Base-by-base conservation (phyloP, 2,329 filamentous ascomycete species). In the Parascedosporium putredinis region DNA sequence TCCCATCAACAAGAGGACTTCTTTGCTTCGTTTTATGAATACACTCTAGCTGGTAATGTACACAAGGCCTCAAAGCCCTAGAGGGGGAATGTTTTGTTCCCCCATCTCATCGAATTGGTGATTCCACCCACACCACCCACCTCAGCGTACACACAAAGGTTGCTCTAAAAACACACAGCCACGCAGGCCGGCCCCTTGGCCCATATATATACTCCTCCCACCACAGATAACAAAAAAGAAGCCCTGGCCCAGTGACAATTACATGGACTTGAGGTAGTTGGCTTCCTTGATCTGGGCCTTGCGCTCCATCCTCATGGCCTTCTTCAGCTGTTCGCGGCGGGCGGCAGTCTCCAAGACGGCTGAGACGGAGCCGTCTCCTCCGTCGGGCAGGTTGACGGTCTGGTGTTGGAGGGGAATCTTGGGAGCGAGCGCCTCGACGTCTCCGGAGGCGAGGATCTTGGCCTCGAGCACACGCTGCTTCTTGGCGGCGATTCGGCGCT, bases 251-350 rank as follows among this genome's bases (percentile, higher is more conserved):
- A 18, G n/a, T 18, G 24, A 47, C 14, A 24, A 56, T 70, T 73
- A 81, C 84, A 90, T 88, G 40, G 81, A 79, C 76, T 84, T 86
- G 67, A 93, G 77, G 75, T 89, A 93, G 70, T 93, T 93, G 62
- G 68, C 69, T 73, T 93, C 87, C 79, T 90, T 91, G 62, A 93
- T 93, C 67, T 75, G 78, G 52, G 77, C 78, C 67, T 83, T 79
- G 62, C 86, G 74, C 71, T 88, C 84, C 64, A 77, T 77, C 60
- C 86, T 78, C 84, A 89, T 82, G 29, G 81, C 81, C 67, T 74
- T 78, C 56, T 74, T 84, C 59, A 90, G 69, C 58, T 82, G 79
- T 54, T 75, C 72, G 61, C 85, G 73, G 61, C 77, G 70, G 25
- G 64, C 59, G 8, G 62, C 67, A 29, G 76, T 75, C 47, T 62